Percentiles rank a stretch among this genome's conserved stretches.
Conservation (phyloP, 768 basidiomycete species). For the Hygrophorus russula region DNA sequence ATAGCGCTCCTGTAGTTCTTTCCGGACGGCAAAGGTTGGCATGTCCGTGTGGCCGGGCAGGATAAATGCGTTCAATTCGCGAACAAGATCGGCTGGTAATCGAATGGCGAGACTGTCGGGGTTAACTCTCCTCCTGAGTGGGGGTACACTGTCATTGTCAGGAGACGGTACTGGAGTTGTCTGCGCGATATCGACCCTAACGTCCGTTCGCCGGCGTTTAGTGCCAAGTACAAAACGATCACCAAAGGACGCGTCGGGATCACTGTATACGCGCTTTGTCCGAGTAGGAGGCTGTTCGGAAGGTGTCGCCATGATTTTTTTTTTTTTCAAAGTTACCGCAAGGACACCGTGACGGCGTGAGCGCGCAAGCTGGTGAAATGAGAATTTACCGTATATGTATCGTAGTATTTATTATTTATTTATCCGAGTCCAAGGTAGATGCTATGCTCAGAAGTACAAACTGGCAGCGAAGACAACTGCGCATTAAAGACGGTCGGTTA, state of each 20-base stretch:
- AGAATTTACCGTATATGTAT: too few species aligned
- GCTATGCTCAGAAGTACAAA: constrained; percentile 60
- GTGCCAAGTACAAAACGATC: not conserved
- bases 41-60: constrained; percentile 57
- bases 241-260: too few species aligned
- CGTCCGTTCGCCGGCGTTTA: not conserved
- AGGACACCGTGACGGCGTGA: too few species aligned
- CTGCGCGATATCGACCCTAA: not conserved
- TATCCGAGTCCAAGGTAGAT: not conserved
- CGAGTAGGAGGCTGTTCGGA: not conserved
- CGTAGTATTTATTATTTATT: too few species aligned
- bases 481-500: constrained; percentile 1
- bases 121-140: constrained; percentile 38
- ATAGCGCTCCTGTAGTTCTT: constrained; percentile 61
- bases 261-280: too few species aligned
- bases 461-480: constrained; percentile 85
- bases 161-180: not conserved
- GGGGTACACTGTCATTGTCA: constrained; percentile 8
- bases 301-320: constrained; percentile 23
- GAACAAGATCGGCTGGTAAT: constrained; percentile 53
- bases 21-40: constrained; percentile 62
- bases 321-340: too few species aligned
- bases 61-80: constrained; percentile 64
- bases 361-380: too few species aligned
- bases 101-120: constrained; percentile 59